Conservation (phyloP, 108 stramenopile species). For the Cyclotella choctawhatcheeana region DNA sequence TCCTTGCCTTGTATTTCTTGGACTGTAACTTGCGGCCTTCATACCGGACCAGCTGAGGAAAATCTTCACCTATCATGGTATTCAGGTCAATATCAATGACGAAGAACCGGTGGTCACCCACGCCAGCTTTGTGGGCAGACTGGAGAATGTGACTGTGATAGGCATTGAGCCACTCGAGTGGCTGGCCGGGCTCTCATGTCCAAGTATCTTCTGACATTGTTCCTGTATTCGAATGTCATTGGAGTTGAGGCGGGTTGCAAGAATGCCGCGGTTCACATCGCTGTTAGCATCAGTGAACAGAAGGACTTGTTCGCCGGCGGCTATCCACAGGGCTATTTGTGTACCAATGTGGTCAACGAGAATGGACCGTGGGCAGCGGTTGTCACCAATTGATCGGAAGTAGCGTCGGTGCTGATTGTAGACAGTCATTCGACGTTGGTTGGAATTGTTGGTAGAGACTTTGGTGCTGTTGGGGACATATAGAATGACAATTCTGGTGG, state of each 20-base stretch:
- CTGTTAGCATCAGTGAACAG: conserved; percentile 9
- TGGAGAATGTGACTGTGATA: background rate
- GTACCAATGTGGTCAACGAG: background rate
- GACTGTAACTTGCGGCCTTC: background rate
- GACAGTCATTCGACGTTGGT: background rate
- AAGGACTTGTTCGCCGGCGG: background rate
- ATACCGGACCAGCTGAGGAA: background rate
- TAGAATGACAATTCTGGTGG: background rate
- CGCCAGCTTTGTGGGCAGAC: background rate
- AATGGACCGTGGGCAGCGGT: background rate
- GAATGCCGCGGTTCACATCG: background rate
- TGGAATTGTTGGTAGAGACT: background rate
- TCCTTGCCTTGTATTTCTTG: background rate
- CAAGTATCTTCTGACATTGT: background rate
- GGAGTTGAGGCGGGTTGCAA: background rate
- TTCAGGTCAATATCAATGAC: background rate
- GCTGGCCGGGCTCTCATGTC: background rate
- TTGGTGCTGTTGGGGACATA: background rate
- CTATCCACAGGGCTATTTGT: background rate
- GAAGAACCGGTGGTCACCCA: background rate
- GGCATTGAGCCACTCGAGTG: background rate
- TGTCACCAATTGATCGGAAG: background rate
- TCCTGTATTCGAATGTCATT: background rate
- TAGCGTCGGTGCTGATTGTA: background rate
- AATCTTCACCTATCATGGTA: background rate